Base-by-base conservation (phyloP, 2,329 filamentous ascomycete species). In the Fusarium sp. region DNA sequence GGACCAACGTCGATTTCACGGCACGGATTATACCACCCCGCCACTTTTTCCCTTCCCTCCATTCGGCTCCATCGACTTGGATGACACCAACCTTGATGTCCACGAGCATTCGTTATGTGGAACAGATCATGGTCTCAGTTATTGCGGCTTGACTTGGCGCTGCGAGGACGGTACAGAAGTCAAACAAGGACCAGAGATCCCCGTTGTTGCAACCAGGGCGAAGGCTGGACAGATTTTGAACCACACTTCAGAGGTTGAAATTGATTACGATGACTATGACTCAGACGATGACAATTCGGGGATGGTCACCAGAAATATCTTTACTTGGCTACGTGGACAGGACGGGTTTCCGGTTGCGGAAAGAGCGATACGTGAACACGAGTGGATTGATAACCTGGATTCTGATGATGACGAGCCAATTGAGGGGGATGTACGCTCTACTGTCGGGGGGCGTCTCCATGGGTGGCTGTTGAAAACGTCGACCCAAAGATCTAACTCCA, bases 361-460 rank as follows among this genome's bases (percentile, higher is more conserved):
- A 54, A 72, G 70, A 37, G 72, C 46, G 34, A 75, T 78, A 52
- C 69, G 72, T 30, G 56, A 76, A 44, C 76, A 77, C 39, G 70
- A 75, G 44, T 78, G 76, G 76, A 74, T 77, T 42, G 74, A 75
- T 11, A 75, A 76, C 54, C 55, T 76, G 19, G 65, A 76, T 10
- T 69, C 54, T 23, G 74, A 75, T 12, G 74, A 76, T 19, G 73
- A 74, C 23, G 13, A n/a, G 4, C 31, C 52, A 1, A 46, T 58
- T 2, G 39, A 41, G 6, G 46, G 53, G 11, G 58, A 58, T 37
- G 52, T 52, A 6, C 19, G 18, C 21, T 62, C 58, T n/a, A 37
- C 18, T 11, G 16, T n/a, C 0, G 18, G 34, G 9, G 34, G 18
- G 18, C 34, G 10, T n/a, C 34, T 11, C 0, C 18, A n/a, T n/a